phyloP scores from a whole-genome alignment of 2,329 filamentous ascomycete genomes.

The Trichoderma sp. region DNA sequence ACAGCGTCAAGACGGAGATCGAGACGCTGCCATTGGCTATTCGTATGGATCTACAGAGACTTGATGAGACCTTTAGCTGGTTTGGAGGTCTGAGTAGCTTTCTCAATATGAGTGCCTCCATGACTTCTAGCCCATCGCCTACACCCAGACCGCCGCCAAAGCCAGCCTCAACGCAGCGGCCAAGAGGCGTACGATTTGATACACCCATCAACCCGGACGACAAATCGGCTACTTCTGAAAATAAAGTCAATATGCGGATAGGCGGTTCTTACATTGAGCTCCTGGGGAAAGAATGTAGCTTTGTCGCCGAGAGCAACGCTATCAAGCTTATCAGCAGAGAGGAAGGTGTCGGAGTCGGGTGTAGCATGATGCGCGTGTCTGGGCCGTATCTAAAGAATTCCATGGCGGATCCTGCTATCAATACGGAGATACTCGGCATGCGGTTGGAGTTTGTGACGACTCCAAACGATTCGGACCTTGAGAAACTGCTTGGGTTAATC shows the following conservation, averaged over 20 bases:
- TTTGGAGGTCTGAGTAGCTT: slow-evolving; percentile 92
- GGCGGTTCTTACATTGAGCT: slow-evolving; percentile 74
- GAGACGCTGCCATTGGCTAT: slow-evolving; percentile 75
- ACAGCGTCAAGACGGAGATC: slow-evolving; percentile 56
- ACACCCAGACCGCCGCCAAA: slow-evolving; percentile 34
- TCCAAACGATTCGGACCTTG: slow-evolving; percentile 77
- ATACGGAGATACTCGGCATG: slow-evolving; percentile 61
- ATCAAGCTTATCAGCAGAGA: slow-evolving; percentile 77
- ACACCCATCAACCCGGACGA: slow-evolving; percentile 50
- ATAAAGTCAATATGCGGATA: slow-evolving; percentile 73
- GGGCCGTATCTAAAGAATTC: slow-evolving; percentile 63
- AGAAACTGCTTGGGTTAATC: slow-evolving; percentile 77
- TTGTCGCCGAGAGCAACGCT: slow-evolving; percentile 73
- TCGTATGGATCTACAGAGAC: slow-evolving; percentile 70
- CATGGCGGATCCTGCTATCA: slow-evolving; percentile 57
- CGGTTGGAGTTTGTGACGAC: slow-evolving; percentile 68
- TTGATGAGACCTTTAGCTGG: slow-evolving; percentile 84
- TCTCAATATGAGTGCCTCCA: slow-evolving; percentile 81
- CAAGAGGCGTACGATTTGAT: slow-evolving; percentile 58
- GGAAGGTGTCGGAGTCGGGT: slow-evolving; percentile 67
- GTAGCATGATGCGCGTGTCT: slow-evolving; percentile 71
- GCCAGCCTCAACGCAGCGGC: slow-evolving; percentile 41
- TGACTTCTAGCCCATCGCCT: slow-evolving; percentile 67
- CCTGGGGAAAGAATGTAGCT: slow-evolving; percentile 71
- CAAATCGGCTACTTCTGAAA: slow-evolving; percentile 45